Evolutionary conservation across 129 eudicot species (phyloP), one percentile per base, ranked within the genome.

Genomic region (Centaurea solstitialis): DNA sequence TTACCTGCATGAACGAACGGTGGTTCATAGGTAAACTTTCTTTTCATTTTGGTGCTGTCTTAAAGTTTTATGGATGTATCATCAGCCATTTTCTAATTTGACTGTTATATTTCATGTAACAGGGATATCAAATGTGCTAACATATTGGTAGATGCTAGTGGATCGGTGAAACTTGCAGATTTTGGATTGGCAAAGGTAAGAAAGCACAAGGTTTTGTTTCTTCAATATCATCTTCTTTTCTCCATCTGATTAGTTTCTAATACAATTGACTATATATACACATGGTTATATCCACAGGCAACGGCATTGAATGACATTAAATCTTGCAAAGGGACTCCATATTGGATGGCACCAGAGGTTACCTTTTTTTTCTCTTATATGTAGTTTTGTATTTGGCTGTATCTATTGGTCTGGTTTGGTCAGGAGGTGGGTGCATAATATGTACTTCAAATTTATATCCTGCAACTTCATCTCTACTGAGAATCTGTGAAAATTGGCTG

Each of bases 331-430:
- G 98, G 98, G 64, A 94, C 97, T 80, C 85, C 98, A 74, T 93
- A 82, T 72, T 93, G 98, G 98, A 93, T 93, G 98, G 98, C 98
- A 24, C 98, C 98, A 26, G 98, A 94, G 97, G 98, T 94, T 74
- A 76, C 33, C 33, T 76, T 17, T 41, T 17, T 41, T 30, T 62
- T 70, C 41, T 85, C 67, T 76, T 53, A 64, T 70, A 21, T 66
- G 9, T 33, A 37, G 23, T 82, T 38, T 76, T 50, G 61, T 81
- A 13, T 28, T 57, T 74, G 70, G 70, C 38, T 75, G 5, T 74
- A 81, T 74, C 75, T 45, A 47, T 17, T 71, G 37, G 30, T 68
- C 26, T 64, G 35, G 13, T 69, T 12, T n/a, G 68, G 70, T 61
- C 15, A 17, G 37, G 68, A 35, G 28, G 67, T 40, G 57, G 26